Evolutionary conservation across 2,329 filamentous ascomycete genomes (phyloP), one percentile per base, ranked within the genome.

Genomic region (Ophiostoma sp.): DNA sequence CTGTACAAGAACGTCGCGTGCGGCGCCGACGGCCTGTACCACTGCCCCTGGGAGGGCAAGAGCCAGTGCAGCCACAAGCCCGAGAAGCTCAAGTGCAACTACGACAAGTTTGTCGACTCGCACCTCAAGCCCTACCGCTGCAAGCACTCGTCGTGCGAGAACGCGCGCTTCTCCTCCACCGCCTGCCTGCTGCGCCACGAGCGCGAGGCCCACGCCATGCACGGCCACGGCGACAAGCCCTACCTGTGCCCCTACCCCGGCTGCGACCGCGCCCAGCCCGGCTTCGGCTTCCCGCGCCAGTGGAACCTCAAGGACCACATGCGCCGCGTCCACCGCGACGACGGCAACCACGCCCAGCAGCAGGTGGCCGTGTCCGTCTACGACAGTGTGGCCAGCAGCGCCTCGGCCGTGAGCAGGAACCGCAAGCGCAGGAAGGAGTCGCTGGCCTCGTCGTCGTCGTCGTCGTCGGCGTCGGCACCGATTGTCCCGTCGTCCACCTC

Each of bases 301-400:
- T 98, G 95, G 92, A 98, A 98, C 81, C 86, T 97, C 69, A 89
- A 91, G 79, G 94, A 98, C 81, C 94, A 98, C 84, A 97, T 97
- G 94, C 92, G 93, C 82, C 90, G 94, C 73, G 94, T 97, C 8
- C 94, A 98, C 82, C 89, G 89, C 74, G 86, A 87, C 76, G 83
- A 83, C 72, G 81, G 82, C 62, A 31, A 52, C 13, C 62, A 64
- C 64, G 33, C 64, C 17, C 35, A 39, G 20, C 17, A 23, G 41
- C 44, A 35, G 41, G 39, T 57, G 64, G 35, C 36, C 36, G 64
- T 57, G 4, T 27, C 2, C 1, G 52, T 57, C 70, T 11, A 23
- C 60, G 60, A 20, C 10, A 3, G 54, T 8, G 57, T 64, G 31
- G 23, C 71, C 72, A 35, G 73, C 73, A 67, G 72, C 76, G 36